These are phyloP conservation scores for Niebla homalea DNA, from an alignment of 495 filamentous ascomycete genomes.

Conservation along the genomic window DNA sequence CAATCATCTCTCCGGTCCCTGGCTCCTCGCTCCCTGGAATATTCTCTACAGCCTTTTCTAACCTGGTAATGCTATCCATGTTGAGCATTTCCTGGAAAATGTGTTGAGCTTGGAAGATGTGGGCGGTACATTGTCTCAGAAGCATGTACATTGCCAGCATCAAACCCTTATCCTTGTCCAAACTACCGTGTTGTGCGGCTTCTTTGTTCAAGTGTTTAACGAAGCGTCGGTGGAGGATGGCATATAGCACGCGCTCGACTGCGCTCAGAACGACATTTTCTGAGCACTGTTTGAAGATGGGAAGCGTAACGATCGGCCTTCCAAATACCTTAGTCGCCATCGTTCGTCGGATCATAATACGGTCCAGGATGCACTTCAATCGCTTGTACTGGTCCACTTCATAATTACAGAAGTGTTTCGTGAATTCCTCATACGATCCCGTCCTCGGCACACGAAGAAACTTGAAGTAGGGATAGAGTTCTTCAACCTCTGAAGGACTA, in stretches of 20 bases:
- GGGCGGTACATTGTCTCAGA: slow-evolving; percentile 38
- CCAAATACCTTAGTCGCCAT: slow-evolving; percentile 38
- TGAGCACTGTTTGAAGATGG: slow-evolving; percentile 22
- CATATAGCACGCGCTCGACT: slow-evolving; percentile 37
- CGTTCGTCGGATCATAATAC: slow-evolving; percentile 40
- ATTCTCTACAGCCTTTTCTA: slow-evolving; percentile 15
- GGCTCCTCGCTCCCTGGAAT: slow-evolving; percentile 2
- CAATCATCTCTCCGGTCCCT: background rate
- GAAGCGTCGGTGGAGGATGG: slow-evolving; percentile 26
- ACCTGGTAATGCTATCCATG: slow-evolving; percentile 23
- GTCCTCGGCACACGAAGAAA: slow-evolving; percentile 39
- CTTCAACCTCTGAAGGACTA: slow-evolving; percentile 14
- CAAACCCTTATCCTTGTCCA: slow-evolving; percentile 7
- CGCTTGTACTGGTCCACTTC: slow-evolving; percentile 22
- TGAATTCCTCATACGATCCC: slow-evolving; percentile 30
- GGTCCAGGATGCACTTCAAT: slow-evolving; percentile 25
- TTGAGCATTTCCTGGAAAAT: slow-evolving; percentile 31
- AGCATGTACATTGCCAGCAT: slow-evolving; percentile 21
- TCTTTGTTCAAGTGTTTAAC: slow-evolving; percentile 25
- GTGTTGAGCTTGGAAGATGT: slow-evolving; percentile 35
- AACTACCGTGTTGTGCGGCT: background rate
- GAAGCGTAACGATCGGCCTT: slow-evolving; percentile 41
- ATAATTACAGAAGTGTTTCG: slow-evolving; percentile 31
- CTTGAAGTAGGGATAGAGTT: slow-evolving; percentile 47
- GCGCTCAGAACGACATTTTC: slow-evolving; percentile 27